These are phyloP conservation scores for Themeda triandra DNA, from an alignment of 176 grass and related monocot genomes.

Conservation along the genomic window DNA sequence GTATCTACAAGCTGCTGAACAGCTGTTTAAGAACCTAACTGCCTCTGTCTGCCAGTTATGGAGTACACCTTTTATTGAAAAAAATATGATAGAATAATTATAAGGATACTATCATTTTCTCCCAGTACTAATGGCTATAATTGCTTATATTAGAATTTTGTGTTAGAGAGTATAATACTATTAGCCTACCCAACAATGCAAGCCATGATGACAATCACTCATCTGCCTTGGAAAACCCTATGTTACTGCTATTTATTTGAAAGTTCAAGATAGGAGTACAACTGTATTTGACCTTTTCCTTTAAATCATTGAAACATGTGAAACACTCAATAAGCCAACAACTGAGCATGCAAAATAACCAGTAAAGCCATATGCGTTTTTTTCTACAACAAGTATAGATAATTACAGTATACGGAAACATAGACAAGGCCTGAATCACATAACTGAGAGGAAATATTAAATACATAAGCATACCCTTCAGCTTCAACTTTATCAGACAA, in stretches of 20 bases:
- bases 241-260: not conserved
- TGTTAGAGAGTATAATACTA: not conserved
- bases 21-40: not conserved
- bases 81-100: slow-evolving; percentile 1
- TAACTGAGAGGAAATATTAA: slow-evolving; percentile 35
- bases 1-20: slow-evolving; percentile 6
- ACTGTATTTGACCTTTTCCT: not conserved
- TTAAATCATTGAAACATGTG: not conserved
- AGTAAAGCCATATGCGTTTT: not conserved
- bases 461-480: slow-evolving; percentile 79
- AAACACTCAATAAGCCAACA: slow-evolving; percentile 4
- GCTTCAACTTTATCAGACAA: slow-evolving; percentile 84
- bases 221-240: not conserved
- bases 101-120: not conserved
- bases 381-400: not conserved
- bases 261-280: slow-evolving; percentile 9
- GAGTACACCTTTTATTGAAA: not conserved
- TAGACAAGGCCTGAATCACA: slow-evolving; percentile 4
- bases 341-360: slow-evolving; percentile 8
- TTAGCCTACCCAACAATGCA: slow-evolving; percentile 5
- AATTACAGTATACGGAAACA: not conserved
- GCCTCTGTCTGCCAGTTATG: not conserved
- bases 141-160: not conserved
- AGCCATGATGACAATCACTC: not conserved
- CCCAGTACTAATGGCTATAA: not conserved